Percentiles rank a stretch among this genome's conserved stretches.
These are phyloP conservation scores for Penicillium paradoxum DNA, from an alignment of 495 filamentous ascomycete genomes.

Conservation along the genomic window DNA sequence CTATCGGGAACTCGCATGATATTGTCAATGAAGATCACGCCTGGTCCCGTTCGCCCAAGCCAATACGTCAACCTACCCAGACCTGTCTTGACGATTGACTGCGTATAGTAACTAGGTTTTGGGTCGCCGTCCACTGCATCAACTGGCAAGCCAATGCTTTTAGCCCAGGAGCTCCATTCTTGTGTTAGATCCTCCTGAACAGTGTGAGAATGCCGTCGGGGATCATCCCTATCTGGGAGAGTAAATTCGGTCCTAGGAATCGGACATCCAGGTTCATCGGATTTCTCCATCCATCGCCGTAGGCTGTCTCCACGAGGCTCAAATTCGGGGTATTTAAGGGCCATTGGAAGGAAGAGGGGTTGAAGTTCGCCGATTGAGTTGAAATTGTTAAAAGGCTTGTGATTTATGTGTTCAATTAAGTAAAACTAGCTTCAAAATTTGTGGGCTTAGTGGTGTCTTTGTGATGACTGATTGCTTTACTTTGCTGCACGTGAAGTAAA, in stretches of 20 bases:
- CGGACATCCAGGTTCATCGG: background rate
- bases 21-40: background rate
- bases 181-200: background rate
- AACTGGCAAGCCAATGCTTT: background rate
- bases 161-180: background rate
- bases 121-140: background rate
- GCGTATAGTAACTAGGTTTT: background rate
- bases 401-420: constrained; percentile 33
- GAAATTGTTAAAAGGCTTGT: constrained; percentile 17
- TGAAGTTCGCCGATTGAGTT: background rate
- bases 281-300: background rate
- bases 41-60: background rate
- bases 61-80: background rate
- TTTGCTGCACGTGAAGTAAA: too few relatives aligned
- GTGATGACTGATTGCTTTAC: too few relatives aligned
- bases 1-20: background rate
- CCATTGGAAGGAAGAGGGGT: background rate
- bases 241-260: background rate
- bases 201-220: background rate
- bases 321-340: background rate
- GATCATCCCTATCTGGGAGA: background rate
- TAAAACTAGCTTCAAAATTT: too few relatives aligned
- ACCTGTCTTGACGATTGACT: background rate
- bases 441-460: too few relatives aligned
- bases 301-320: background rate